These are phyloP conservation scores for Colletotrichum destructivum DNA, from an alignment of 2,329 filamentous ascomycete species.

Conservation along the genomic window DNA sequence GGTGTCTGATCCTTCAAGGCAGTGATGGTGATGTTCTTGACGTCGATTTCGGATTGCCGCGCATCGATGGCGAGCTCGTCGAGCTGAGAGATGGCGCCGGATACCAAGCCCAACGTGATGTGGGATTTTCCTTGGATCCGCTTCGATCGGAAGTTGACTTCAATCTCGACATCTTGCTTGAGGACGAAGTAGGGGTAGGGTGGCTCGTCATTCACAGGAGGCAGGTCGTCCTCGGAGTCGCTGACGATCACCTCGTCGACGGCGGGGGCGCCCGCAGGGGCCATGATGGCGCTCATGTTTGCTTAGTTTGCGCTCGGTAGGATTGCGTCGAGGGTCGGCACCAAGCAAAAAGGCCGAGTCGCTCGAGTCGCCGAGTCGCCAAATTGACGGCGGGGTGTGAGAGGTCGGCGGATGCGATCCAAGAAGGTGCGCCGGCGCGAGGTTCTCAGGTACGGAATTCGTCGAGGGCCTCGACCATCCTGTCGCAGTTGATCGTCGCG, in stretches of 20 bases:
- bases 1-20: constrained; percentile 50
- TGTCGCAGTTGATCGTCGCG: constrained; percentile 34
- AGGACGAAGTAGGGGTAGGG: constrained; percentile 70
- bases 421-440: constrained; percentile 39
- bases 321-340: constrained; percentile 22
- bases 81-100: constrained; percentile 65
- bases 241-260: constrained; percentile 38
- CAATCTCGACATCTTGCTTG: constrained; percentile 90
- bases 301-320: constrained; percentile 31
- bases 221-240: constrained; percentile 50
- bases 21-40: constrained; percentile 67
- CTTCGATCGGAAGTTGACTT: constrained; percentile 86
- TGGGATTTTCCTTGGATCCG: constrained; percentile 84
- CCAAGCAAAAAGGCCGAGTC: constrained; percentile 19
- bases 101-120: constrained; percentile 80
- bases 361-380: constrained; percentile 3
- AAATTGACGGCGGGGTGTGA: not conserved
- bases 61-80: constrained; percentile 73
- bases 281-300: constrained; percentile 39
- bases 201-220: constrained; percentile 53
- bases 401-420: constrained; percentile 23
- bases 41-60: constrained; percentile 73
- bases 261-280: constrained; percentile 30
- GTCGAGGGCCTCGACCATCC: constrained; percentile 37
- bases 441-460: constrained; percentile 35